Conservation (phyloP, 2,329 filamentous ascomycete species). For the Lasiodiplodia citricola region DNA sequence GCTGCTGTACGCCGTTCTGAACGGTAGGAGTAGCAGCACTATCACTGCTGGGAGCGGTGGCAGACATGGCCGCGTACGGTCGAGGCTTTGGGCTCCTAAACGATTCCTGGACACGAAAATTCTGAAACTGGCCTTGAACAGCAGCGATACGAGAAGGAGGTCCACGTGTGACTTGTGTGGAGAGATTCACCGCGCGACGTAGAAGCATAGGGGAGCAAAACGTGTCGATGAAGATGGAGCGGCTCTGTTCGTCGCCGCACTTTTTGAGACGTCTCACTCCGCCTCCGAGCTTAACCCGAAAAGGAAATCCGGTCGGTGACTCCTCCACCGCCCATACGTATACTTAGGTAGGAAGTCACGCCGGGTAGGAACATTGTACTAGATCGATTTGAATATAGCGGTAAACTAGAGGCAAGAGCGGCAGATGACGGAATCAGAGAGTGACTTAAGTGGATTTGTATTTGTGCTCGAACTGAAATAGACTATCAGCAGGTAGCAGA, state of each 20-base stretch:
- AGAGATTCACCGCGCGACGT: constrained; percentile 4
- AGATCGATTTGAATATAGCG: too few relatives aligned
- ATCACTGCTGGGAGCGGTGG: constrained; percentile 4
- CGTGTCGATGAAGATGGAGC: background rate
- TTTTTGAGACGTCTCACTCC: constrained; percentile 14
- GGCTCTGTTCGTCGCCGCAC: background rate
- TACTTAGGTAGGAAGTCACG: background rate
- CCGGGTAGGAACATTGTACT: background rate
- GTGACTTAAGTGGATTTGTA: too few relatives aligned
- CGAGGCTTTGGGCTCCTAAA: background rate
- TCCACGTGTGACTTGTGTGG: background rate
- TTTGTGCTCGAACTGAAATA: too few relatives aligned
- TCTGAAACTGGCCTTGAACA: background rate
- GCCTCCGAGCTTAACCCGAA: constrained; percentile 19
- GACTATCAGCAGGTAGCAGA: too few relatives aligned
- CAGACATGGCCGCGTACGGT: background rate
- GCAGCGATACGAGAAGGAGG: background rate
- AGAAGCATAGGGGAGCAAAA: constrained; percentile 12
- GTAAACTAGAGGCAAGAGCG: too few relatives aligned
- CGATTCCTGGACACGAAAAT: background rate
- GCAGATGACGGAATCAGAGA: too few relatives aligned
- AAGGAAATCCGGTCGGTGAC: constrained; percentile 10
- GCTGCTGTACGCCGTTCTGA: background rate
- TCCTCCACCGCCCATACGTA: background rate
- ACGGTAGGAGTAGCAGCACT: background rate